phyloP scores from a whole-genome alignment of 106 monocot species.

The Agapanthus africanus region DNA sequence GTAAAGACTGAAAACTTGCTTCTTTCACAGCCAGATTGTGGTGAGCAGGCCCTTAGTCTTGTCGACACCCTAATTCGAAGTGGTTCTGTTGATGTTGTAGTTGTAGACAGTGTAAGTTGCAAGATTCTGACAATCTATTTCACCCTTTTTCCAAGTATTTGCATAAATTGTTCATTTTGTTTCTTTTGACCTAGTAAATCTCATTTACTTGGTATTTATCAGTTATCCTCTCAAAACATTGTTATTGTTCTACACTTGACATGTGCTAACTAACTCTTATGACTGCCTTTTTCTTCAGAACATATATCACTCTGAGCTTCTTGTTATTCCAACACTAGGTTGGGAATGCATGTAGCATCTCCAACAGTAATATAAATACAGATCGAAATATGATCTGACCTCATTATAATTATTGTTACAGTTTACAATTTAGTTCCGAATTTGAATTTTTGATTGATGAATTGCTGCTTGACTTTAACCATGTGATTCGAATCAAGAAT shows the following conservation, averaged over 20 bases:
- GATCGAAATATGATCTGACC: too few relatives aligned
- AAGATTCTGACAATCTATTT: background rate
- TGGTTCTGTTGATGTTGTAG: slow-evolving; percentile 97
- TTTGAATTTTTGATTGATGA: too few relatives aligned
- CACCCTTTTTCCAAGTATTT: background rate
- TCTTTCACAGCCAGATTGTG: slow-evolving; percentile 93
- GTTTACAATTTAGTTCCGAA: too few relatives aligned
- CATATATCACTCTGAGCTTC: too few relatives aligned
- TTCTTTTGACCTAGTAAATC: background rate
- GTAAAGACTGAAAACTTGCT: slow-evolving; percentile 90
- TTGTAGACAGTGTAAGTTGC: slow-evolving; percentile 96
- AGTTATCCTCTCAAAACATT: background rate
- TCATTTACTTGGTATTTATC: background rate
- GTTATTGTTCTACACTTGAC: too few relatives aligned
- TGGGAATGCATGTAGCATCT: too few relatives aligned
- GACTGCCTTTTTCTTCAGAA: too few relatives aligned
- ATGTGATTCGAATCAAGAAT: background rate
- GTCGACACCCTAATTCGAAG: slow-evolving; percentile 94
- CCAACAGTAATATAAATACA: too few relatives aligned
- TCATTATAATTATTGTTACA: too few relatives aligned
- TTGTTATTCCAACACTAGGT: too few relatives aligned
- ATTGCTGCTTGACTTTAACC: too few relatives aligned
- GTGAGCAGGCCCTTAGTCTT: slow-evolving; percentile 96
- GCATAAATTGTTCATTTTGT: background rate
- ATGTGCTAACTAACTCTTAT: too few relatives aligned